These are phyloP conservation scores for Phytophthora uliginosa DNA, from an alignment of 352 stramenopile species.

Conservation along the genomic window DNA sequence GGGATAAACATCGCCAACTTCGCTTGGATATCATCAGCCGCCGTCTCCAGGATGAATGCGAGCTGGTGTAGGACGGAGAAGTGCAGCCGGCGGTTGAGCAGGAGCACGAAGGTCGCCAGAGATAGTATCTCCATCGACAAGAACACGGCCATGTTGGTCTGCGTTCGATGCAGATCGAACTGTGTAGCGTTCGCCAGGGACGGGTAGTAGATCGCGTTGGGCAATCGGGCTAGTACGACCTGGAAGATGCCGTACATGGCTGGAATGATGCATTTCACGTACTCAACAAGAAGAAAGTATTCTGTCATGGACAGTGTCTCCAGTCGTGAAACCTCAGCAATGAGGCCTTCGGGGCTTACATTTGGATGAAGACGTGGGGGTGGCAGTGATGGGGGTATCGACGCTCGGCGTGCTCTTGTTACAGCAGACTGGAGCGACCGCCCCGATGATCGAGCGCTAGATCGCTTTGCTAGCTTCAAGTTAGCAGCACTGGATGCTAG, in stretches of 20 bases:
- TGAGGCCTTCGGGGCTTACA: not conserved
- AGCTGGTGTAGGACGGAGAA: slow-evolving; percentile 42
- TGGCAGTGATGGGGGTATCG: not conserved
- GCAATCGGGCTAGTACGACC: slow-evolving; percentile 12
- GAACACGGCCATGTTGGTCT: slow-evolving; percentile 34
- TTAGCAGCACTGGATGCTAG: not conserved
- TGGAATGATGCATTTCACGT: slow-evolving; percentile 41
- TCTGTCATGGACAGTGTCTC: slow-evolving; percentile 29
- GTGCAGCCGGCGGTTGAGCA: slow-evolving; percentile 18
- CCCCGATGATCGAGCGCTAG: slow-evolving; percentile 1
- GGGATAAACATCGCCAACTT: slow-evolving; percentile 40
- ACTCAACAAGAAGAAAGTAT: slow-evolving; percentile 37
- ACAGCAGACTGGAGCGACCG: not conserved
- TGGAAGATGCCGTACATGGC: slow-evolving; percentile 36
- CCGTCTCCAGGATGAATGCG: slow-evolving; percentile 37
- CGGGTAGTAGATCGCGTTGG: slow-evolving; percentile 28
- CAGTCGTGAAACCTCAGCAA: slow-evolving; percentile 3
- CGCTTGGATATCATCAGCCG: slow-evolving; percentile 29
- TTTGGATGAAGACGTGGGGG: not conserved
- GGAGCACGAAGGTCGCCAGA: slow-evolving; percentile 9
- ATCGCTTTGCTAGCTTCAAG: slow-evolving; percentile 13
- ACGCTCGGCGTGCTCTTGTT: not conserved
- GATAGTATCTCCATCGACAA: slow-evolving; percentile 26
- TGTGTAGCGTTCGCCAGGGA: slow-evolving; percentile 4
- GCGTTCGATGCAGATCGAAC: not conserved